These are phyloP conservation scores for Naganishia albida DNA, from an alignment of 1,284 basidiomycete genomes.

Conservation along the genomic window DNA sequence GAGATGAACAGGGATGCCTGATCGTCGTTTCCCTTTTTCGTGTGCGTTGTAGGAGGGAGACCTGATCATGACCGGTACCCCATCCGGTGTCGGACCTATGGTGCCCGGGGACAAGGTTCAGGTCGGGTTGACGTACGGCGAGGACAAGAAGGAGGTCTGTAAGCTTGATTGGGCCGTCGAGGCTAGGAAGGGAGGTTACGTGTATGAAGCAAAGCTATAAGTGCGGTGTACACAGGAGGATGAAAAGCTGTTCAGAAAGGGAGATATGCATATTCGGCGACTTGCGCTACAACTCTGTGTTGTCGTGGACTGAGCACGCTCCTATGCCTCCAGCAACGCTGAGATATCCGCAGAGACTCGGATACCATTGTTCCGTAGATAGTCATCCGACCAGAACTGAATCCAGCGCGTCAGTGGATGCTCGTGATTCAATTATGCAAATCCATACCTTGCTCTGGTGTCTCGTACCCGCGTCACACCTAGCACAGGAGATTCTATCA, in stretches of 20 bases:
- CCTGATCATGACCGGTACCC: slow-evolving; percentile 80
- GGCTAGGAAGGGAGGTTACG: slow-evolving; percentile 70
- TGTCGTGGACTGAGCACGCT: not conserved
- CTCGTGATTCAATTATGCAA: too few relatives aligned
- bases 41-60: slow-evolving; percentile 70
- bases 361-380: slow-evolving; percentile 66
- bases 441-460: slow-evolving; percentile 80
- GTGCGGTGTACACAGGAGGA: too few relatives aligned
- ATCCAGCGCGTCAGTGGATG: not conserved
- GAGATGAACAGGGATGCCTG: too few relatives aligned
- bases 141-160: slow-evolving; percentile 62
- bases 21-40: not conserved
- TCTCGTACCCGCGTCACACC: slow-evolving; percentile 78
- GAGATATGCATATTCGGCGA: too few relatives aligned
- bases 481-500: slow-evolving; percentile 42
- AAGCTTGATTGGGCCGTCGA: slow-evolving; percentile 68
- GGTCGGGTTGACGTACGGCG: slow-evolving; percentile 66
- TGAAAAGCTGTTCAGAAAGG: too few relatives aligned
- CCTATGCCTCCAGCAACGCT: not conserved
- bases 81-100: slow-evolving; percentile 82
- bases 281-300: too few relatives aligned
- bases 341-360: slow-evolving; percentile 54
- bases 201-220: slow-evolving; percentile 55
- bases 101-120: slow-evolving; percentile 74
- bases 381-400: slow-evolving; percentile 72